Evolutionary conservation across 208 protist species (phyloP), one percentile per base, ranked within the genome.

Genomic region (Leishmania mexicana): DNA sequence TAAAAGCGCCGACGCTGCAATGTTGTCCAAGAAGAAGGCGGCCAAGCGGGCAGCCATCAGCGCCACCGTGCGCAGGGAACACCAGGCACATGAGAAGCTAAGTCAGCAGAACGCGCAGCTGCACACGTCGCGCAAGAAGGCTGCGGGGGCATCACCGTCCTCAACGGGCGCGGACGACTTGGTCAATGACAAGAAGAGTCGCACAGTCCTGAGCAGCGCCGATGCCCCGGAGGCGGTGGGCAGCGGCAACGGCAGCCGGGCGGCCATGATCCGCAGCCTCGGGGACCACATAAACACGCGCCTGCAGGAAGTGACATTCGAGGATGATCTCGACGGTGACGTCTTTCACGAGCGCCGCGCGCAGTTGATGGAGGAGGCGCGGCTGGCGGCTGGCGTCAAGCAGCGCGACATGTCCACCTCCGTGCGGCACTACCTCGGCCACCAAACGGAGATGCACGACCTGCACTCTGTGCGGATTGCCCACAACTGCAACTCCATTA

Each of bases 401-500:
- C 87, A 92, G 75, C 95, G 95, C 70, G 79, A 89, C 40, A 81
- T 96, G 17, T 88, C 95, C 3, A 77, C 83, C 40, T 40, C 87
- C 2, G 81, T 96, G 62, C 75, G 82, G 6, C 68, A 74, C 49
- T 93, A 92, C 82, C 78, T 96, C 40, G 81, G 76, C 57, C 53
- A 73, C 47, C 49, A 57, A 10, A 58, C 58, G 79, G 80, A 77
- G 71, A 35, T 74, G 75, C 82, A 75, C 13, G 80, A 81, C 60
- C 58, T 77, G 57, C 74, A 79, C 64, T 85, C 88, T 0, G 77
- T 96, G 28, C 89, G 90, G 21, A 83, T 97, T 47, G 85, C 86
- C 19, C 95, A 97, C 86, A 97, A 97, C 87, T 89, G 92, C 83
- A 96, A 97, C 83, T 85, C 91, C 62, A 86, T 97, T 67, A 96